These are phyloP conservation scores for Ophiocordyceps camponoti-leonardi DNA, from an alignment of 2,329 filamentous ascomycete species.

Conservation along the genomic window DNA sequence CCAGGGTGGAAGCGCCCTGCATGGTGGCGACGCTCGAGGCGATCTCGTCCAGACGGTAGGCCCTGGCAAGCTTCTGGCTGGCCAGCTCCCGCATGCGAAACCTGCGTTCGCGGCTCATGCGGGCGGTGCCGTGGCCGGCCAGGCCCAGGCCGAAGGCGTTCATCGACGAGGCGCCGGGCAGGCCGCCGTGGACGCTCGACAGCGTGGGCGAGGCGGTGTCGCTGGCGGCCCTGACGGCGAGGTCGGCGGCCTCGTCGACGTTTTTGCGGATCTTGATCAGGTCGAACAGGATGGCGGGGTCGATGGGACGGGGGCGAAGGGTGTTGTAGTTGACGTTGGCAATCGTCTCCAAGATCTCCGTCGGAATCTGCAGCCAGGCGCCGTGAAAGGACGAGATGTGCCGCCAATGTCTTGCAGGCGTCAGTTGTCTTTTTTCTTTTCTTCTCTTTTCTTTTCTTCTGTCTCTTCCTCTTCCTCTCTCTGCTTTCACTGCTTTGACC, in stretches of 20 bases:
- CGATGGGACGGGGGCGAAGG: slow-evolving; percentile 58
- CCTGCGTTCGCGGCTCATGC: slow-evolving; percentile 59
- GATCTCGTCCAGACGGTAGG: slow-evolving; percentile 70
- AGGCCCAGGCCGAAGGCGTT: slow-evolving; percentile 16
- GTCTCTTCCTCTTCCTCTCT: too few relatives aligned
- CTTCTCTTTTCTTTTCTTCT: too few relatives aligned
- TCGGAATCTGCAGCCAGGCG: slow-evolving; percentile 65
- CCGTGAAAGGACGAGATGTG: slow-evolving; percentile 75
- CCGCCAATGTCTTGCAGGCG: slow-evolving; percentile 55
- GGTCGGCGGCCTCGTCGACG: slow-evolving; percentile 63
- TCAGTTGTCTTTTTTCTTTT: neutral
- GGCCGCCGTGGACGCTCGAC: slow-evolving; percentile 31
- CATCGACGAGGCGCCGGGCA: slow-evolving; percentile 7
- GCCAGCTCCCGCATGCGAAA: slow-evolving; percentile 69
- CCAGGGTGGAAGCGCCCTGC: slow-evolving; percentile 61
- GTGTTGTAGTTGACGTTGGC: slow-evolving; percentile 67
- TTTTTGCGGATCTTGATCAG: slow-evolving; percentile 65
- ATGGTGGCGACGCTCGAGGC: slow-evolving; percentile 69
- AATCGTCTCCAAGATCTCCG: slow-evolving; percentile 62
- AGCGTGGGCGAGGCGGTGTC: slow-evolving; percentile 50
- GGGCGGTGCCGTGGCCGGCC: slow-evolving; percentile 40
- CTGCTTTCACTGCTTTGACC: too few relatives aligned
- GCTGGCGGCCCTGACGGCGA: slow-evolving; percentile 61
- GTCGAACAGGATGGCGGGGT: slow-evolving; percentile 70
- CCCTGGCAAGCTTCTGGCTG: slow-evolving; percentile 57